Evolutionary conservation across 2,329 filamentous ascomycete species (phyloP).

Genomic region (Cladosporium halotolerans): DNA sequence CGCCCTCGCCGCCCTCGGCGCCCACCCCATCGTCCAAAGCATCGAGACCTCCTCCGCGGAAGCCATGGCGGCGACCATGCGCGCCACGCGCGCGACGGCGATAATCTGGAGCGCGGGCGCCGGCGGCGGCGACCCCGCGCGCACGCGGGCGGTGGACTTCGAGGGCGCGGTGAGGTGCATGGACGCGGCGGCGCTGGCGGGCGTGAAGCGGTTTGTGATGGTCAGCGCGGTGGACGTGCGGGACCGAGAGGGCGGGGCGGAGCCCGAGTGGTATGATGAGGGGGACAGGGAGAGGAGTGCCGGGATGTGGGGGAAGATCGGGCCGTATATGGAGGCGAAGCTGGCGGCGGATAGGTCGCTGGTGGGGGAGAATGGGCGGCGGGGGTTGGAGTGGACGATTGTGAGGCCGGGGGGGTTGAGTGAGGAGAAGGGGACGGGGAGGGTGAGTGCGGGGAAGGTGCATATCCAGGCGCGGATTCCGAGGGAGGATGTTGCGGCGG

Average conservation of each 20-base stretch:
- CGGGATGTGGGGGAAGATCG: constrained; percentile 36
- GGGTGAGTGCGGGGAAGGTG: constrained; percentile 39
- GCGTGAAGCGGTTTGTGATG: constrained; percentile 58
- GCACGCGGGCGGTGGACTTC: constrained; percentile 55
- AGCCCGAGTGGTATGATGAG: constrained; percentile 41
- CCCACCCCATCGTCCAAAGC: constrained; percentile 38
- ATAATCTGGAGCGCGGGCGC: constrained; percentile 30
- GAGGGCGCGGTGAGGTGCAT: constrained; percentile 60
- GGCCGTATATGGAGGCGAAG: constrained; percentile 38
- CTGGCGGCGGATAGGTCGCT: constrained; percentile 37
- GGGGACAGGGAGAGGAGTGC: constrained; percentile 32
- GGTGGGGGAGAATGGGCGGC: constrained; percentile 32
- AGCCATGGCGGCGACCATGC: constrained; percentile 35
- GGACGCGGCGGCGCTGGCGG: constrained; percentile 50
- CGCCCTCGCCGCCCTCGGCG: constrained; percentile 36
- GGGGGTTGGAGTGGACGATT: constrained; percentile 42
- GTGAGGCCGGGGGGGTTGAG: constrained; percentile 39
- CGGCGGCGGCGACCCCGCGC: constrained; percentile 39
- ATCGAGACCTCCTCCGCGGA: constrained; percentile 35
- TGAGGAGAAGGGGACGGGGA: constrained; percentile 42
- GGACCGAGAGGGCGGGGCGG: constrained; percentile 33
- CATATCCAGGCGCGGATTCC: constrained; percentile 37
- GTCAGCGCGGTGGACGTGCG: constrained; percentile 57
- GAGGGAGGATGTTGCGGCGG: constrained; percentile 55
- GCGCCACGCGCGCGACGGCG: constrained; percentile 28